Percentiles rank a stretch among this genome's conserved stretches.
Evolutionary conservation across 108 stramenopile genomes (phyloP).

Genomic region (Fragilaria crotonensis): DNA sequence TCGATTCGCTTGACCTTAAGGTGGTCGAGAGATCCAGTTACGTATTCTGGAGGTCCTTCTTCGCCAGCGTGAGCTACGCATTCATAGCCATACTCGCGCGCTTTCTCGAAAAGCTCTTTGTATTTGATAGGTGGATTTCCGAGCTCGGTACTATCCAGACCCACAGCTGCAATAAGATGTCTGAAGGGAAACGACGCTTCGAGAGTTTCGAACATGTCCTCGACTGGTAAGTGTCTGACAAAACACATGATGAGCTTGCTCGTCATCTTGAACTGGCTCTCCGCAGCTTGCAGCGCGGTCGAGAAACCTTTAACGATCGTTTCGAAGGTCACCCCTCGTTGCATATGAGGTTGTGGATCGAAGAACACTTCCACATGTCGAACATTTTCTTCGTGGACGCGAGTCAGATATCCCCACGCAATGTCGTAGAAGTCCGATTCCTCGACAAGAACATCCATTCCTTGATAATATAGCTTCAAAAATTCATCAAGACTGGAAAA

Average conservation of each 20-base stretch:
- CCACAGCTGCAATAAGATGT: constrained; percentile 26
- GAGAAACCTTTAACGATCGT: constrained; percentile 19
- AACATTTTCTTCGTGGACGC: constrained; percentile 21
- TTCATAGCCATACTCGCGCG: constrained; percentile 14
- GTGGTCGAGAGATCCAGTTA: constrained; percentile 19
- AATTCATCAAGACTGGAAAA: constrained; percentile 27
- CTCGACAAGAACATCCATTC: constrained; percentile 15
- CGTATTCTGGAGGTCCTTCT: constrained; percentile 34
- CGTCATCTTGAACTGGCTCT: constrained; percentile 16
- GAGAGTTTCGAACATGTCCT: constrained; percentile 16
- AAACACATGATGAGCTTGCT: constrained; percentile 26
- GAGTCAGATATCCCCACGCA: constrained; percentile 24
- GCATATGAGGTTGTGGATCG: constrained; percentile 34
- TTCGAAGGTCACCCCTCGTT: constrained; percentile 27
- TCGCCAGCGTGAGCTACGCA: constrained; percentile 34
- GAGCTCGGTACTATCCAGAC: constrained; percentile 25
- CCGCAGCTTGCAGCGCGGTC: constrained; percentile 17
- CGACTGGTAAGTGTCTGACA: constrained; percentile 21
- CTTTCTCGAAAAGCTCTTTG: constrained; percentile 16
- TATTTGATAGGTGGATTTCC: constrained; percentile 28
- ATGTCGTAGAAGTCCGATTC: constrained; percentile 33
- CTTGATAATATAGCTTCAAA: constrained; percentile 30
- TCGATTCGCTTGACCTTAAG: constrained; percentile 31
- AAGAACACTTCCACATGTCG: constrained; percentile 36
- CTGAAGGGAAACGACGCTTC: constrained; percentile 14